Evolutionary conservation across 202 grass and related monocot genomes (phyloP).

Genomic region (Alloteropsis angusta): DNA sequence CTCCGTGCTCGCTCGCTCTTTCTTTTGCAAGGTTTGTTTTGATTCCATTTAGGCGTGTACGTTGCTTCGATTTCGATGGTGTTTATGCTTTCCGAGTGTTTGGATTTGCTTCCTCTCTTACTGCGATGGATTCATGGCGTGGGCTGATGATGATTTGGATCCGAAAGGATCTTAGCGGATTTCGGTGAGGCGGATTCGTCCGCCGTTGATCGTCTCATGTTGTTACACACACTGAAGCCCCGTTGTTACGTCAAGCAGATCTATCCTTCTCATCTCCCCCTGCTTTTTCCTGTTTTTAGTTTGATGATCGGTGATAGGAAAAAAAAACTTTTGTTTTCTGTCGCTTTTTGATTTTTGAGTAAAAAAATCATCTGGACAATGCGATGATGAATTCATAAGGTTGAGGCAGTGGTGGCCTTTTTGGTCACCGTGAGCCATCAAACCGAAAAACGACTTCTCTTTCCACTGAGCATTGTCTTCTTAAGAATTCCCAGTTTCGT

Average conservation of each 20-base stretch:
- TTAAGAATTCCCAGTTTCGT: too few species aligned
- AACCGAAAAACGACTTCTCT: conserved; percentile 56
- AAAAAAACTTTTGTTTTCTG: neutral
- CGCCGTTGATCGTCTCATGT: conserved; percentile 42
- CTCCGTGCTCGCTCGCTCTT: neutral
- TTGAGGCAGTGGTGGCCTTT: conserved; percentile 29
- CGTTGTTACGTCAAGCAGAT: neutral
- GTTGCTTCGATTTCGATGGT: neutral
- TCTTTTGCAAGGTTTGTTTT: neutral
- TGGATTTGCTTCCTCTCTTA: neutral
- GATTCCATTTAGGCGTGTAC: too few species aligned
- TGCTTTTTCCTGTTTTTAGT: neutral
- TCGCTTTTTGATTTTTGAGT: too few species aligned
- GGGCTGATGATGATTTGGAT: conserved; percentile 48
- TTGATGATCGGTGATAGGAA: neutral
- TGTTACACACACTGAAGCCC: conserved; percentile 59
- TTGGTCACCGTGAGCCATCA: conserved; percentile 29
- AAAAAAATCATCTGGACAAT: neutral
- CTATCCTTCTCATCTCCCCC: neutral
- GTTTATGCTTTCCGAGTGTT: too few species aligned
- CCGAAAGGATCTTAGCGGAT: conserved; percentile 67
- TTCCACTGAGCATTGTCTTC: conserved; percentile 39
- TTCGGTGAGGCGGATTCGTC: conserved; percentile 40
- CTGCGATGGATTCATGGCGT: neutral
- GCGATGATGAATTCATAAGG: conserved; percentile 31